A percentile compares a stretch with the other conserved stretches of the same genome.
Conservation (phyloP, 129 eudicot genomes). For the Escallonia herrerae region DNA sequence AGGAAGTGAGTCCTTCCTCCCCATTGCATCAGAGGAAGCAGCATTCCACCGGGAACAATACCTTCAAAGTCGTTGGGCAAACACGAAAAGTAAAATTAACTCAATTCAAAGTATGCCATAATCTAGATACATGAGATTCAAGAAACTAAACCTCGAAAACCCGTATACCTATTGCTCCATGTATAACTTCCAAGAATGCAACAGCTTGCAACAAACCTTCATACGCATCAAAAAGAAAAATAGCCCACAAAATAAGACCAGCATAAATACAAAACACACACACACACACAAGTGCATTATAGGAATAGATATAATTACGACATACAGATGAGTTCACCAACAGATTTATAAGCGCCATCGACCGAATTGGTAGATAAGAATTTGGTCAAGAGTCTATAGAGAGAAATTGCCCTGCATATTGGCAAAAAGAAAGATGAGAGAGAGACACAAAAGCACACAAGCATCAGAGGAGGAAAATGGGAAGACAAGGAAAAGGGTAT, state of each 20-base stretch:
- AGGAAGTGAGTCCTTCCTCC: conserved; percentile 80
- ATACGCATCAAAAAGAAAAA: conserved; percentile 2
- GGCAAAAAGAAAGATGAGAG: not conserved
- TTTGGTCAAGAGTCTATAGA: conserved; percentile 32
- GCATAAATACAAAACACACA: not conserved
- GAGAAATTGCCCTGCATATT: conserved; percentile 59
- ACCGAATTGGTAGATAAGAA: conserved; percentile 46
- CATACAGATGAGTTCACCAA: conserved; percentile 74
- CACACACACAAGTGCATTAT: not conserved
- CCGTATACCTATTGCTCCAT: conserved; percentile 74
- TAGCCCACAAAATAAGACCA: not conserved
- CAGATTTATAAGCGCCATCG: conserved; percentile 52
- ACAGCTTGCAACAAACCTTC: conserved; percentile 65
- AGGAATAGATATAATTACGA: not conserved
- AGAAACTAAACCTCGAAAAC: conserved; percentile 1
- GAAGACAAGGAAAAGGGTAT: conserved; percentile 7
- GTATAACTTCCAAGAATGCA: conserved; percentile 83
- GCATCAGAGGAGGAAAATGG: too few relatives aligned
- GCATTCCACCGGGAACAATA: conserved; percentile 84
- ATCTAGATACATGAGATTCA: too few relatives aligned
- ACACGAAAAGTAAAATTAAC: not conserved
- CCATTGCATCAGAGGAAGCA: conserved; percentile 93
- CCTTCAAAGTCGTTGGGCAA: conserved; percentile 33
- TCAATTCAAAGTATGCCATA: conserved; percentile 8
- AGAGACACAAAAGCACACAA: not conserved